Evolutionary conservation across 1,284 basidiomycete genomes (phyloP).

Genomic region (Cryptococcus sp.): DNA sequence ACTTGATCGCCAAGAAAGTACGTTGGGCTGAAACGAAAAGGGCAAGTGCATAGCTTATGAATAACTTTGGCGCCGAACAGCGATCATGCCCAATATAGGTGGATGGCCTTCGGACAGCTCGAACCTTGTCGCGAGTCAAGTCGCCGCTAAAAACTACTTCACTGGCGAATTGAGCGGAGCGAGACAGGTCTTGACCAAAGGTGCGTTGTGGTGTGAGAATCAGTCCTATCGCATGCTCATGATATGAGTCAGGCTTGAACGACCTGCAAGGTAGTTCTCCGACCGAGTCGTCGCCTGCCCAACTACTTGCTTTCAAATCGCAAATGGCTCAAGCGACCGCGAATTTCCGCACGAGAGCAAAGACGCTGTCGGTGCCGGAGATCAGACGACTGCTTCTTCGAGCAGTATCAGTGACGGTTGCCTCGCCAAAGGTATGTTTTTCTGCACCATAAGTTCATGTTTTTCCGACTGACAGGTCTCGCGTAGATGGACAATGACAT

Average conservation of each 20-base stretch:
- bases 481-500: conserved; percentile 78
- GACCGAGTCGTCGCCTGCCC: conserved; percentile 60
- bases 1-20: conserved; percentile 75
- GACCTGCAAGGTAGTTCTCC: conserved; percentile 67
- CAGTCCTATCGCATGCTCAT: neutral
- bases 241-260: conserved; percentile 50
- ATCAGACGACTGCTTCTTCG: conserved; percentile 84
- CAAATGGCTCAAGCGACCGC: conserved; percentile 69
- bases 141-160: conserved; percentile 82
- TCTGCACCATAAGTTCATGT: neutral
- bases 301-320: conserved; percentile 66
- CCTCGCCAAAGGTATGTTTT: conserved; percentile 63
- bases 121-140: conserved; percentile 73
- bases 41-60: too few relatives aligned
- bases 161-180: conserved; percentile 82
- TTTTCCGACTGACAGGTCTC: neutral
- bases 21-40: conserved; percentile 11
- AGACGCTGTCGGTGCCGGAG: conserved; percentile 72
- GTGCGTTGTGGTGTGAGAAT: conserved; percentile 19
- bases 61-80: conserved; percentile 12
- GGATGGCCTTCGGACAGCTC: conserved; percentile 66
- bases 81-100: conserved; percentile 51
- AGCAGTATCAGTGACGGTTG: conserved; percentile 77
- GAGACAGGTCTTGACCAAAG: conserved; percentile 60
- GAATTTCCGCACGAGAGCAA: conserved; percentile 70